Evolutionary conservation across 2,329 filamentous ascomycete species (phyloP), one percentile per base, ranked within the genome.

Genomic region (Arthrobotrys sphaeroides): DNA sequence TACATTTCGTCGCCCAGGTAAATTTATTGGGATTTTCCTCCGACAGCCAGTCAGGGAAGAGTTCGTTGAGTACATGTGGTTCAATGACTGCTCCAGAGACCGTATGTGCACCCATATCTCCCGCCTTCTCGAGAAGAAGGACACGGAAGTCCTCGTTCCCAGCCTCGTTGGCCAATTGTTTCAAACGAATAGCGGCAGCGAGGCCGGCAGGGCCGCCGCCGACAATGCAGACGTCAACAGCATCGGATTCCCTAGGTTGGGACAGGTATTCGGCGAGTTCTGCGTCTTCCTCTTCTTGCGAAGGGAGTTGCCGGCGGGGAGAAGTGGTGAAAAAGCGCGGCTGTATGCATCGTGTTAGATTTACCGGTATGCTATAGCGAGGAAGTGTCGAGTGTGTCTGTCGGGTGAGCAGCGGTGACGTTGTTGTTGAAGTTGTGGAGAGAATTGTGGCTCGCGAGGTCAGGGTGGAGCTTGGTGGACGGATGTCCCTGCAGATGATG

Each of bases 81-180:
- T 99, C 90, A 78, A 99, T 90, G 53, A 99, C 95, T 80, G 97
- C 96, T 73, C 95, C 95, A 16, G 94, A 98, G 38, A 99, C 87
- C 77, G 97, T 96, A 83, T 99, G 95, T 26, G 94, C 94, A 62
- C 95, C 95, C 73, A 99, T 84, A 82, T 99, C 95, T 77, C 94
- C 93, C 1, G 95, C 93, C 84, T 99, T 99, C 82, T 99, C 95
- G 73, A 99, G 85, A 38, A 99, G 85, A 70, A 99, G 85, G 9
- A 99, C 94, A 33, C 95, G 88, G 82, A 99, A 98, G 77, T 97
- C 94, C 77, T 98, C 93, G 83, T 98, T 96, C 77, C 95, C 94
- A 33, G 92, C 92, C 81, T 94, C 93, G 81, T 94, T 97, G 79
- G 95, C 95, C 59, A 97, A 86, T 83, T 99, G 94, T 86, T 98